Percentiles rank a stretch among this genome's conserved stretches.
These are phyloP conservation scores for Tetradesmus lagerheimii DNA, from an alignment of 139 green algal genomes.

Conservation along the genomic window DNA sequence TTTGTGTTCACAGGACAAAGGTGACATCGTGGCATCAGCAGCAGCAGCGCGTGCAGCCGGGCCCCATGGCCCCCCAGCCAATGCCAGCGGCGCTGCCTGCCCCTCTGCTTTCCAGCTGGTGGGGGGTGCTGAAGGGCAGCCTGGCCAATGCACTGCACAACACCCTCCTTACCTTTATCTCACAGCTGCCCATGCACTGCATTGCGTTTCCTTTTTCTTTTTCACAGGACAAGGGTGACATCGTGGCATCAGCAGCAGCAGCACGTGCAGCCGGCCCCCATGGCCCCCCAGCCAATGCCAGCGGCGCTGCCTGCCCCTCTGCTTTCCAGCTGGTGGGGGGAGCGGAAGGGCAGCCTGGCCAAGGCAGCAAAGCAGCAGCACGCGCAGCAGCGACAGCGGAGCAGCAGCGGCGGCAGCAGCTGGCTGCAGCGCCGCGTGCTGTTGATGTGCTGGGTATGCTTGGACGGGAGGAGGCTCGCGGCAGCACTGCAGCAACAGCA, in stretches of 20 bases:
- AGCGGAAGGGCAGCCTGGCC: neutral
- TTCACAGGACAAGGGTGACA: too few relatives aligned
- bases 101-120: constrained; percentile 49
- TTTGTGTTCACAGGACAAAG: too few relatives aligned
- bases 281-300: neutral
- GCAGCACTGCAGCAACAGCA: constrained; percentile 6
- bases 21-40: constrained; percentile 39
- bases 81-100: neutral
- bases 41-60: neutral
- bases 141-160: neutral
- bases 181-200: too few relatives aligned
- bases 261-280: neutral
- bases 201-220: too few relatives aligned
- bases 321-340: constrained; percentile 50
- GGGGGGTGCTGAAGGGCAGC: neutral
- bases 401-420: constrained; percentile 32
- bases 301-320: neutral
- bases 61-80: neutral
- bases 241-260: constrained; percentile 29
- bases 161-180: too few relatives aligned
- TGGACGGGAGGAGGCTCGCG: neutral
- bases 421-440: neutral
- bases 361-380: neutral
- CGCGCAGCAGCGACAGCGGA: constrained; percentile 2
- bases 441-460: constrained; percentile 47